These are phyloP conservation scores for Arachis stenosperma DNA, from an alignment of 306 rosid genomes.

Conservation along the genomic window DNA sequence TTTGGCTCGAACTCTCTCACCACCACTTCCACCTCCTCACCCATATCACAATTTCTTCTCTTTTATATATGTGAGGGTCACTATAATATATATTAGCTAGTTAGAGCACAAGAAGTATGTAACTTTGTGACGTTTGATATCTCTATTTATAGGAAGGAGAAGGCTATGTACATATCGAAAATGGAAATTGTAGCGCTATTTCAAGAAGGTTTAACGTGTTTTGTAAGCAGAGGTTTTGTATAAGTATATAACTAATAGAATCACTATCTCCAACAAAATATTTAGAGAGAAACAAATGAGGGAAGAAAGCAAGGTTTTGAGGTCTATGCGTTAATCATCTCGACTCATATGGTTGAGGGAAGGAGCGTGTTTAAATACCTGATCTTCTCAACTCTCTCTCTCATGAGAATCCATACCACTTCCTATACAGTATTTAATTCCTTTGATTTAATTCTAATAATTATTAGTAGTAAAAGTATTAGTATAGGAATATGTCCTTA, in stretches of 20 bases:
- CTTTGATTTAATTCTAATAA: conserved; percentile 10
- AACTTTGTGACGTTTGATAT: background rate
- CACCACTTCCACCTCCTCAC: conserved; percentile 20
- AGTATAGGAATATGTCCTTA: conserved; percentile 41
- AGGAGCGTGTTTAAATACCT: conserved; percentile 47
- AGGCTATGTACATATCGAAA: background rate
- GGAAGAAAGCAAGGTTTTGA: background rate
- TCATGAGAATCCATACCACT: conserved; percentile 37
- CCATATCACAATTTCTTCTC: conserved; percentile 19
- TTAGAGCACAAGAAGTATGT: background rate
- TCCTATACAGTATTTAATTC: background rate
- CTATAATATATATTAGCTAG: background rate
- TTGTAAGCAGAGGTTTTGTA: conserved; percentile 28
- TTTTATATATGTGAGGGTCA: no score
- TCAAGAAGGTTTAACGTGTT: conserved; percentile 47
- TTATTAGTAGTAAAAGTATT: background rate
- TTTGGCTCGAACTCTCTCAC: conserved; percentile 73
- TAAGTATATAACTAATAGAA: no score
- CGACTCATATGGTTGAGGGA: background rate
- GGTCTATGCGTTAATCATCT: conserved; percentile 42
- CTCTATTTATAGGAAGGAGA: no score
- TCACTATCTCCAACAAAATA: no score
- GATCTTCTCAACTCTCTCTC: conserved; percentile 27
- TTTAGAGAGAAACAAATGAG: no score
- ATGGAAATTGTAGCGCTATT: conserved; percentile 39